Base-by-base conservation (phyloP, 345 rosid genomes). In the Cardiospermum halicacabum region DNA sequence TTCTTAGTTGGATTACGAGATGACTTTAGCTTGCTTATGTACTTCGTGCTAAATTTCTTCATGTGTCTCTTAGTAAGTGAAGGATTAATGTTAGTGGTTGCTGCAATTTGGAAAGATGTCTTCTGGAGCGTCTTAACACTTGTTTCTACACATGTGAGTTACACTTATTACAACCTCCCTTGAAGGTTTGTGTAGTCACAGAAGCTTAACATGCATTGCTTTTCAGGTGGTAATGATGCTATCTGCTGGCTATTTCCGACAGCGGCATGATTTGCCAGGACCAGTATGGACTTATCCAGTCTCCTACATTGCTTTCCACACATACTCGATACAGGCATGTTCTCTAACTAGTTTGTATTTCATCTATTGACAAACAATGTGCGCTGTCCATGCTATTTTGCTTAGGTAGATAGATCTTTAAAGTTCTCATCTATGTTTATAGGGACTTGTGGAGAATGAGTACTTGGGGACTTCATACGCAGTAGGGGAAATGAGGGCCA, bases 371-470 rank as follows among this genome's bases (percentile, higher is more conserved):
- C 22, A n/a, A n/a, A n/a, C n/a, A n/a, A n/a, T n/a, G n/a, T n/a
- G n/a, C n/a, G n/a, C n/a, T n/a, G n/a, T 32, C 10, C 67, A 19
- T 13, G 36, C 25, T 11, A 26, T 27, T 45, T 18, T 62, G n/a
- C 31, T 16, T 19, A 12, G 37, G 58, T 36, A 12, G 40, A 30
- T 45, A 31, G 21, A 55, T 59, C 54, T n/a, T 61, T 56, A 40
- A 30, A 24, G 2, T 7, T 50, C 4, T 51, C 24, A 8, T 48
- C n/a, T 7, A 51, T 22, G 7, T 50, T 42, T 76, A 48, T 61
- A 94, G 97, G 99, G 97, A 37, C 85, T 91, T 67, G 56, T 95
- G 80, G 99, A 91, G 82, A 94, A 94, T 22, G 99, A 94, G 83
- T 94, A 86, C 74, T 79, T 94, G 0, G 91, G 84, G 37, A 79